Percentiles rank a stretch among this genome's conserved stretches.
Evolutionary conservation across 2,329 filamentous ascomycete species (phyloP).

Genomic region (Fusarium coicis): DNA sequence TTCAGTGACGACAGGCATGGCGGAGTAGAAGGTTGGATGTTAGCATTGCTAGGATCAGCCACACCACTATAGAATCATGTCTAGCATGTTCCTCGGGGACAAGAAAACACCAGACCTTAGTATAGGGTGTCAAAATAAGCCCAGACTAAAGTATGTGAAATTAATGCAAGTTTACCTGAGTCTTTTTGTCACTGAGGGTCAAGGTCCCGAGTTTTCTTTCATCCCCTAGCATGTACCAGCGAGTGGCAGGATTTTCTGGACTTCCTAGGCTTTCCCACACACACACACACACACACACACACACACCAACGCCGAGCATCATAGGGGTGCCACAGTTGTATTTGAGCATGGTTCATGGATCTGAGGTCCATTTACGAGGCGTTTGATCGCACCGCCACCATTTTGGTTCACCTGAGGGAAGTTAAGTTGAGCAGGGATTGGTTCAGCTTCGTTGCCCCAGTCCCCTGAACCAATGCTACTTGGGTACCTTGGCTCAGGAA

Average conservation of each 20-base stretch:
- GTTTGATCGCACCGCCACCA: constrained; percentile 34
- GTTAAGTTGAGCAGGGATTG: constrained; percentile 32
- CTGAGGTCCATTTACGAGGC: constrained; percentile 12
- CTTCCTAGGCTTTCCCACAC: constrained; percentile 15
- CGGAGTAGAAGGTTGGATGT: constrained; percentile 29
- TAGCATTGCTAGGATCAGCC: constrained; percentile 34
- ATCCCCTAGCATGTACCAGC: background rate
- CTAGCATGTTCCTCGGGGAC: background rate
- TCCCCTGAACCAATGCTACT: constrained; percentile 1
- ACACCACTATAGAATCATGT: constrained; percentile 25
- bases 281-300: constrained; percentile 16
- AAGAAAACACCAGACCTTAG: too few relatives aligned
- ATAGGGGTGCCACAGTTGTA: constrained; percentile 29
- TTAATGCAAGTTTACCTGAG: too few relatives aligned
- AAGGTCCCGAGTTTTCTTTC: too few relatives aligned
- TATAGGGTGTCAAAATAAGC: too few relatives aligned
- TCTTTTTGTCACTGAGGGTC: too few relatives aligned
- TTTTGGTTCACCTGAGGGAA: constrained; percentile 39
- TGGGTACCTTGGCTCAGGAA: background rate
- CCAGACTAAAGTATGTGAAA: too few relatives aligned
- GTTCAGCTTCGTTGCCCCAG: constrained; percentile 24
- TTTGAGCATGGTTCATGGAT: constrained; percentile 22
- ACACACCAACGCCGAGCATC: constrained; percentile 3
- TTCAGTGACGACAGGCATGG: constrained; percentile 32
- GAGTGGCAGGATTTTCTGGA: constrained; percentile 14